Evolutionary conservation across 805 yeast species (phyloP), one percentile per base, ranked within the genome.

Genomic region (Soucietia sequanensis): DNA sequence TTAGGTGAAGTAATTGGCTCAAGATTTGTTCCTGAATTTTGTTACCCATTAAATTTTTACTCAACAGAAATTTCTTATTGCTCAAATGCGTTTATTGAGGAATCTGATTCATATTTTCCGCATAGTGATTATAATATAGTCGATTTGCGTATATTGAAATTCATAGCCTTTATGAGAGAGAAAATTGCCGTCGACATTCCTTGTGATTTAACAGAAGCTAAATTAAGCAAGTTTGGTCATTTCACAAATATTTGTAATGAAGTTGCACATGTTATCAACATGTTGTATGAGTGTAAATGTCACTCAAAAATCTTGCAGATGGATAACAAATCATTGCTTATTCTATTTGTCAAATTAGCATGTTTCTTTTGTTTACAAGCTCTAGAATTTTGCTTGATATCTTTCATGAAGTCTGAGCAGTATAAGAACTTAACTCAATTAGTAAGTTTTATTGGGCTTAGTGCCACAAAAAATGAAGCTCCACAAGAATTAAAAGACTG

Each of bases 341-440:
- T 3, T 14, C 18, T 24, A 6, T 21, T 38, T 9, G 21, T 27
- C 6, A 34, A 27, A 23, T 31, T 23, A 15, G 24, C 35, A 14
- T 6, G 27, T 8, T 38, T 35, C 35, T 35, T 38, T 16, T 30
- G 31, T 27, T 31, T 35, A 12, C 42, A 38, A 23, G 39, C 42
- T 12, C 25, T 38, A n/a, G 33, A 38, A n/a, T 18, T 12, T 10
- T n/a, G n/a, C n/a, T n/a, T n/a, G n/a, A n/a, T n/a, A n/a, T n/a
- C n/a, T n/a, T n/a, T n/a, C n/a, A n/a, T n/a, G n/a, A n/a, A n/a
- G n/a, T n/a, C n/a, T n/a, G n/a, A n/a, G n/a, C n/a, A n/a, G n/a
- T n/a, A n/a, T n/a, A n/a, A n/a, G n/a, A n/a, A n/a, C n/a, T 12
- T 24, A 9, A n/a, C 14, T 18, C 25, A 6, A 5, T 9, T 13